Percentiles rank a stretch among this genome's conserved stretches.
Evolutionary conservation across 1,139 yeast species (phyloP).

Genomic region (Magnusiomyces clavatus): DNA sequence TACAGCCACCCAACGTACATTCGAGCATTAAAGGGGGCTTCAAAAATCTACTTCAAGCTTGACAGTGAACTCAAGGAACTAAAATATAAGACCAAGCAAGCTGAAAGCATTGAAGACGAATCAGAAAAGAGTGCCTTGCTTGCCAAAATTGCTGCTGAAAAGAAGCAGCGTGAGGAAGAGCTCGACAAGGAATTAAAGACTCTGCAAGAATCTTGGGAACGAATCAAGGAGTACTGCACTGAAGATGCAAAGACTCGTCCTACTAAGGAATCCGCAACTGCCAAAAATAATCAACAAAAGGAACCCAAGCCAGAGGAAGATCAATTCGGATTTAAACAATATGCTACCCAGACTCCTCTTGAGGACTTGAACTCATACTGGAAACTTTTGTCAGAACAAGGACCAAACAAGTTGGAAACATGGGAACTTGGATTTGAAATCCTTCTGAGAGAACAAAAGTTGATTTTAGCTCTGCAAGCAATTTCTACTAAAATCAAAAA

Average conservation of each 20-base stretch:
- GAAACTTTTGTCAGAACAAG: constrained; percentile 31
- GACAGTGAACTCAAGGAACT: constrained; percentile 17
- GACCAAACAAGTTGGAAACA: constrained; percentile 28
- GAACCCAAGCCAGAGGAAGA: too few relatives aligned
- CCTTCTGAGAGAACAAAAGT: constrained; percentile 38
- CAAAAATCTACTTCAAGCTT: constrained; percentile 48
- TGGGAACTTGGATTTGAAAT: constrained; percentile 39
- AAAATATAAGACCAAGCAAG: constrained; percentile 16
- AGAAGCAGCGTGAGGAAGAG: constrained; percentile 35
- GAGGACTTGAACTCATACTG: constrained; percentile 28
- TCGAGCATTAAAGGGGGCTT: constrained; percentile 62
- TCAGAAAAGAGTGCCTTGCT: constrained; percentile 18
- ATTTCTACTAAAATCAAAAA: constrained; percentile 33
- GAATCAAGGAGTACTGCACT: constrained; percentile 17
- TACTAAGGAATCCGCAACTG: too few relatives aligned
- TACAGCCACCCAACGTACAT: constrained; percentile 63
- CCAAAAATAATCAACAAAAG: too few relatives aligned
- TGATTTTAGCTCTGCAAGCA: constrained; percentile 41
- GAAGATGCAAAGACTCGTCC: not conserved
- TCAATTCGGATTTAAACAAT: too few relatives aligned
- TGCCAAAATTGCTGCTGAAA: constrained; percentile 26
- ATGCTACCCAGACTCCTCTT: too few relatives aligned
- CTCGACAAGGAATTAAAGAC: constrained; percentile 24
- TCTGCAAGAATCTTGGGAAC: too few relatives aligned
- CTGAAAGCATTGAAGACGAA: constrained; percentile 8